phyloP scores from a whole-genome alignment of 129 eudicot species.

The Chrysanthemum lavandulifolium region DNA sequence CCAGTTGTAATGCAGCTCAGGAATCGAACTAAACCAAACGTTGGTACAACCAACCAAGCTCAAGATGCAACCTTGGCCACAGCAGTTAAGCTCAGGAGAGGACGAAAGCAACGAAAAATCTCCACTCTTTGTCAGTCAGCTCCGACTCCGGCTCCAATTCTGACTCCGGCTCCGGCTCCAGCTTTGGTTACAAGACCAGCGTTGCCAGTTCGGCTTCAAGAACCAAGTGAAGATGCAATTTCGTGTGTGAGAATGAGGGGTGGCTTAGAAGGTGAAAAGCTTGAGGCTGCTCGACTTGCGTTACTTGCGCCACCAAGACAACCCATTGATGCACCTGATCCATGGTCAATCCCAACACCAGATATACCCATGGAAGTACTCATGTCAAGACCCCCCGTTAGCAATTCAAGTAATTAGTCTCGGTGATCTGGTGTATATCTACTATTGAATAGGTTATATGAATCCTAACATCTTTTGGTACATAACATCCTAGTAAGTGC shows the following conservation, averaged over 20 bases:
- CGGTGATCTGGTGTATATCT: background rate
- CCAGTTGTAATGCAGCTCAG: constrained; percentile 4
- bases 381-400: background rate
- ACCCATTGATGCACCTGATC: constrained; percentile 10
- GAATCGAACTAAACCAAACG: background rate
- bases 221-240: constrained; percentile 13
- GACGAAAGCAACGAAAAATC: no score
- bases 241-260: constrained; percentile 34
- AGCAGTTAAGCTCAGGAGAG: background rate
- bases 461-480: background rate
- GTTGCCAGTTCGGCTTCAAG: background rate
- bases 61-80: constrained; percentile 16
- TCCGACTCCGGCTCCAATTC: background rate
- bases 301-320: constrained; percentile 31
- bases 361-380: background rate
- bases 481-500: background rate
- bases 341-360: constrained; percentile 17
- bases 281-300: constrained; percentile 19
- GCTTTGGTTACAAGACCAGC: background rate
- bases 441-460: background rate
- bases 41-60: constrained; percentile 2
- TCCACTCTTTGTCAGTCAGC: background rate
- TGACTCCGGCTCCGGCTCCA: background rate
- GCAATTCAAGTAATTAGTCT: background rate
- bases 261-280: constrained; percentile 22